Evolutionary conservation across 495 filamentous ascomycete species (phyloP), one percentile per base, ranked within the genome.

Genomic region (Aspergillus sparsus): DNA sequence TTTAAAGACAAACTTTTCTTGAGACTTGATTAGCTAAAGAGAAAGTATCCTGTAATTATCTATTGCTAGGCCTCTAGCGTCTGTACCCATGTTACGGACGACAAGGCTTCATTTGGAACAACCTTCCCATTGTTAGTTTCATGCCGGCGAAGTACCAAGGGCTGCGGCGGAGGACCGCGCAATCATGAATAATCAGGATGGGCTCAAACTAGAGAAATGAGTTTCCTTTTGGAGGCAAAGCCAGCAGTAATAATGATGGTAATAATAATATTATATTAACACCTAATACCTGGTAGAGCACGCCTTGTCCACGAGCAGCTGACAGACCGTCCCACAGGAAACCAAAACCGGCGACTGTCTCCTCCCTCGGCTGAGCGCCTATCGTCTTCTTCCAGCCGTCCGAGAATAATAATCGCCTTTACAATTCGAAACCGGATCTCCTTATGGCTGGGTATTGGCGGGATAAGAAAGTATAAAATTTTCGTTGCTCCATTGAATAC

Each of bases 151-250:
- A 42, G 39, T 42, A 13, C 39, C 39, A 15, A 15, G 39, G 6
- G 12, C 53, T 37, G 62, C 61, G 58, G 61, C 62, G 61, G 64
- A 66, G 58, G 60, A 57, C 61, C 68, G 69, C 69, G 53, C 53
- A 46, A 68, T 66, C 64, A 54, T 61, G 63, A 70, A 68, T 65
- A 67, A 63, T 64, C 49, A 68, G 57, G 62, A 54, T 65, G 49
- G 63, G 45, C 56, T 57, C 47, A 53, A 44, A 33, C 62, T 49
- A 53, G 53, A 57, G 57, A 47, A 57, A 42, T 27, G 31, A 45
- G n/a, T 57, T 54, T 33, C 53, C 47, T 21, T 50, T 57, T 53
- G 49, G 12, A 35, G 57, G 62, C 31, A 35, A 42, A 55, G 27
- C 32, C 33, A 33, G 27, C 35, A 39, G 21, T 31, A 33, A 58